phyloP scores from a whole-genome alignment of 805 yeast species.

The Ogataea paradorogensis region DNA sequence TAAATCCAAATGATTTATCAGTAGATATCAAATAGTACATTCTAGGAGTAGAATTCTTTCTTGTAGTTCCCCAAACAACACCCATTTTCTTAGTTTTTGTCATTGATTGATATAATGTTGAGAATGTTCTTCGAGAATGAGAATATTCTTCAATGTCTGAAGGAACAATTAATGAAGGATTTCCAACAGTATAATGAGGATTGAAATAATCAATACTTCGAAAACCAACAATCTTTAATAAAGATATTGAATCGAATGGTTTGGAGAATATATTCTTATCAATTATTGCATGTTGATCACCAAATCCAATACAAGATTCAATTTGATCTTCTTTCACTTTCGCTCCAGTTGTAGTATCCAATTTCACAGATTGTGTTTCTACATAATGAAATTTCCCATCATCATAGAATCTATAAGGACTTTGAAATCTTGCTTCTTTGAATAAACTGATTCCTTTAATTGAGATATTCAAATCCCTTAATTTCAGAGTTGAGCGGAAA shows the following conservation, averaged over 20 bases:
- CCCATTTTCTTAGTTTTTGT: slow-evolving; percentile 52
- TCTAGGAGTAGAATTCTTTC: slow-evolving; percentile 51
- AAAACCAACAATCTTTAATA: slow-evolving; percentile 68
- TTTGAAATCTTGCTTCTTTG: slow-evolving; percentile 48
- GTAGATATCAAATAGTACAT: slow-evolving; percentile 63
- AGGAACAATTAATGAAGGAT: slow-evolving; percentile 66
- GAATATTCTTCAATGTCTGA: slow-evolving; percentile 51
- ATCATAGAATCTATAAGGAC: slow-evolving; percentile 52
- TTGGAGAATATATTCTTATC: slow-evolving; percentile 36
- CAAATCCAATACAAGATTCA: slow-evolving; percentile 41
- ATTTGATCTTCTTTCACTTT: slow-evolving; percentile 32
- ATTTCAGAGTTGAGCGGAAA: slow-evolving; percentile 58
- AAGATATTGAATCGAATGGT: slow-evolving; percentile 41
- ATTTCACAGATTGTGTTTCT: slow-evolving; percentile 40
- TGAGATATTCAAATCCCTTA: slow-evolving; percentile 60
- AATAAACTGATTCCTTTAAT: slow-evolving; percentile 70
- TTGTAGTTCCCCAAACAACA: slow-evolving; percentile 67
- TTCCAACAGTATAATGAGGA: slow-evolving; percentile 49
- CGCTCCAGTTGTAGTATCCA: slow-evolving; percentile 43
- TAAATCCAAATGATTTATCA: slow-evolving; percentile 15
- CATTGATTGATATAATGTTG: slow-evolving; percentile 64
- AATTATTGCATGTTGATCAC: slow-evolving; percentile 43
- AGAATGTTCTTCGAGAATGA: slow-evolving; percentile 66
- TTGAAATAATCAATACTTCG: slow-evolving; percentile 44
- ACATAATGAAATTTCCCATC: slow-evolving; percentile 53